phyloP scores from a whole-genome alignment of 2,329 filamentous ascomycete species.

The Aspergillus jensenii region DNA sequence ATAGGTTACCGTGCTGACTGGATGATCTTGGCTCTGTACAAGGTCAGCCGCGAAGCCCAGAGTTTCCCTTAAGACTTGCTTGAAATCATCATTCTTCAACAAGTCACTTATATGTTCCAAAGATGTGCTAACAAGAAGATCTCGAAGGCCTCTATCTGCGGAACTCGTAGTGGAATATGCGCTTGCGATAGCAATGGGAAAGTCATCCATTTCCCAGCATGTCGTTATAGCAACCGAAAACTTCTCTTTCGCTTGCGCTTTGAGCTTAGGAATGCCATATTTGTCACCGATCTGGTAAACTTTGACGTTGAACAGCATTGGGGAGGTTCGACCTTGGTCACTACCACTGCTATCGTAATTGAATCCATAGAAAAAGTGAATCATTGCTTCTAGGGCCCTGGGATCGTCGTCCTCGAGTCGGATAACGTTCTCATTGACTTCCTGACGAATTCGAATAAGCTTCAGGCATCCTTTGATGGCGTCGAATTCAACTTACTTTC shows the following conservation, averaged over 20 bases:
- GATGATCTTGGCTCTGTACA: conserved; percentile 1
- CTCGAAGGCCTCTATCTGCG: conserved; percentile 14
- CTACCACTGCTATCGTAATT: conserved; percentile 22
- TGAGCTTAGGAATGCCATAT: conserved; percentile 22
- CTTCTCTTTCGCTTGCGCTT: conserved; percentile 19
- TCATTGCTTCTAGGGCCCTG: conserved; percentile 23
- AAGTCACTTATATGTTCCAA: conserved; percentile 9
- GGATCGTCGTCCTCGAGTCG: conserved; percentile 20
- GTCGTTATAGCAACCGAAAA: conserved; percentile 16
- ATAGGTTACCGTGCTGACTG: not conserved
- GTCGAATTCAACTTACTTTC: no score
- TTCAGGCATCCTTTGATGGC: not conserved
- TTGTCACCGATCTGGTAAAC: conserved; percentile 28
- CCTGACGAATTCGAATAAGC: not conserved
- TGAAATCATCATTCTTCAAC: conserved; percentile 11
- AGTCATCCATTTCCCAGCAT: conserved; percentile 25
- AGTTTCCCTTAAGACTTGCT: conserved; percentile 6
- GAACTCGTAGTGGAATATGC: conserved; percentile 6
- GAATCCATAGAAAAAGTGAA: conserved; percentile 26
- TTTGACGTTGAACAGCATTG: conserved; percentile 25
- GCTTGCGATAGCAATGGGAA: conserved; percentile 12
- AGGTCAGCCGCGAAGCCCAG: conserved; percentile 10
- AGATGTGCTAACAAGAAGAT: conserved; percentile 5
- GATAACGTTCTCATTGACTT: not conserved
- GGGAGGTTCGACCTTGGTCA: conserved; percentile 15